Percentiles rank a stretch among this genome's conserved stretches.
These are phyloP conservation scores for Globisporangium polare DNA, from an alignment of 352 stramenopile genomes.

Conservation along the genomic window DNA sequence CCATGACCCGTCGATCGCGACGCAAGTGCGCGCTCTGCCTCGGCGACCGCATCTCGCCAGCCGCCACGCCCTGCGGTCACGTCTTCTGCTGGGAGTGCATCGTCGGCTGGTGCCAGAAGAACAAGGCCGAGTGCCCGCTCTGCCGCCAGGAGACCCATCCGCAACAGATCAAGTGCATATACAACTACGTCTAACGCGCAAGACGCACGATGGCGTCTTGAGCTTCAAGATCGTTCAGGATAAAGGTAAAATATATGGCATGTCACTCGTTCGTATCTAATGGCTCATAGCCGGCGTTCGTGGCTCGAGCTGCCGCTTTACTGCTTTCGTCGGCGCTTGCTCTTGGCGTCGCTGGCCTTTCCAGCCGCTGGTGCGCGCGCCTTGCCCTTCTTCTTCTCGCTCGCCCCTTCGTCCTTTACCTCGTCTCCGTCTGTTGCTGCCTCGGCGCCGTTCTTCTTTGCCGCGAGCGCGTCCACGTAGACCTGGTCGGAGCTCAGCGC, in stretches of 20 bases:
- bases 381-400: conserved; percentile 33
- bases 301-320: conserved; percentile 1
- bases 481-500: conserved; percentile 84
- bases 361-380: conserved; percentile 21
- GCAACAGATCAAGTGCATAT: conserved; percentile 90
- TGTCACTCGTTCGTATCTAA: background rate
- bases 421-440: conserved; percentile 21
- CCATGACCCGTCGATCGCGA: conserved; percentile 13
- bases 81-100: conserved; percentile 93
- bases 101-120: conserved; percentile 91
- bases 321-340: conserved; percentile 23
- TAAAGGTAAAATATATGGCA: conserved; percentile 16
- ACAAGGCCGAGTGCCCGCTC: conserved; percentile 88
- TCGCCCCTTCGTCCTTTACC: conserved; percentile 18
- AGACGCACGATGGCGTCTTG: too few species aligned
- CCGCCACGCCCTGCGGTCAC: conserved; percentile 86
- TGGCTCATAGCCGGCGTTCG: background rate
- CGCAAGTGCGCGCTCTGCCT: conserved; percentile 89
- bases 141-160: conserved; percentile 83
- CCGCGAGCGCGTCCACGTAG: conserved; percentile 64
- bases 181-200: conserved; percentile 78
- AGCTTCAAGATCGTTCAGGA: too few species aligned
- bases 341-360: conserved; percentile 57
- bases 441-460: conserved; percentile 40
- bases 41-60: conserved; percentile 61